phyloP scores from a whole-genome alignment of 139 green algal species.

The Chlamydomonas schloesseri region DNA sequence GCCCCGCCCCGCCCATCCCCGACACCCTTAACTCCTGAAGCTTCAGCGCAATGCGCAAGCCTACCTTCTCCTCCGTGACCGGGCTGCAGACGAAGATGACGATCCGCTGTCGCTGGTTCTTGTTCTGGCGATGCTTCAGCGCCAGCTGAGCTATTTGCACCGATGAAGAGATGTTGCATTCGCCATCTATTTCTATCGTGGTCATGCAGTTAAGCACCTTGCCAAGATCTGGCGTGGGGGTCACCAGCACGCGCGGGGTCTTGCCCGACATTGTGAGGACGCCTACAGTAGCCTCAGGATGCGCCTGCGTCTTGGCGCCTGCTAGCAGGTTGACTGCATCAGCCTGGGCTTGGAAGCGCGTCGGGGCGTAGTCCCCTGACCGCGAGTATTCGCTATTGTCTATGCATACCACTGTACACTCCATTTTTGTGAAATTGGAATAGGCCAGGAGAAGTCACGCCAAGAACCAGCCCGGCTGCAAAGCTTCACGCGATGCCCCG shows the following conservation, averaged over 20 bases:
- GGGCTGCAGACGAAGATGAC: constrained; percentile 97
- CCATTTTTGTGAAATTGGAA: constrained; percentile 62
- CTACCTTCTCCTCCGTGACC: constrained; percentile 86
- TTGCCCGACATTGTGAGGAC: constrained; percentile 98
- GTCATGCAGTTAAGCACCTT: constrained; percentile 95
- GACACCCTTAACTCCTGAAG: no score
- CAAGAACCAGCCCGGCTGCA: no score
- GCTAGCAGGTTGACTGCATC: constrained; percentile 98
- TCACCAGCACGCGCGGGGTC: constrained; percentile 93
- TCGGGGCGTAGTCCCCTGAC: constrained; percentile 96
- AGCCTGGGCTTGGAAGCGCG: constrained; percentile 93
- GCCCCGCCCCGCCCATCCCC: no score
- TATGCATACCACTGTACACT: constrained; percentile 94
- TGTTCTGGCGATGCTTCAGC: constrained; percentile 99
- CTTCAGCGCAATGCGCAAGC: not conserved
- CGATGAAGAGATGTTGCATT: constrained; percentile 83
- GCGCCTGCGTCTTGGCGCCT: constrained; percentile 95
- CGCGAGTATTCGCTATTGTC: constrained; percentile 98
- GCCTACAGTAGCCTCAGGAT: constrained; percentile 98
- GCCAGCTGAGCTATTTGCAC: constrained; percentile 98
- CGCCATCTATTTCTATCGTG: constrained; percentile 88
- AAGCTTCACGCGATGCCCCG: no score
- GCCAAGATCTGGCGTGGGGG: constrained; percentile 96
- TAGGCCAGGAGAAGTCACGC: no score
- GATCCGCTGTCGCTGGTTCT: constrained; percentile 98